phyloP scores from a whole-genome alignment of 768 basidiomycete species.

The Mycena vulgaris region DNA sequence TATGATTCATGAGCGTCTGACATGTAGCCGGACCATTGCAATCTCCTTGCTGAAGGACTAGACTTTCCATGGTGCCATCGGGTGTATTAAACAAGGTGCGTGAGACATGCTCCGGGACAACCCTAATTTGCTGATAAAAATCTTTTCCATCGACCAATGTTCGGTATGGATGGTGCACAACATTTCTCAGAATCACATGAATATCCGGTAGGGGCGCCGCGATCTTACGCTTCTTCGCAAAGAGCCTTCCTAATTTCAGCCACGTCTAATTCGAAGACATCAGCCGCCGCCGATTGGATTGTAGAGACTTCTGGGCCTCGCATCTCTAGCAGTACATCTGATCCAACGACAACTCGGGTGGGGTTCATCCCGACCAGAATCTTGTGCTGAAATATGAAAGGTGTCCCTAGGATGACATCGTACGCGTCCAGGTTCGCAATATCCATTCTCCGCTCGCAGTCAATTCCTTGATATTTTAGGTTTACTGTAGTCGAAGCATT shows the following conservation, averaged over 20 bases:
- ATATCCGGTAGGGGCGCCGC: slow-evolving; percentile 36
- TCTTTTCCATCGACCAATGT: slow-evolving; percentile 53
- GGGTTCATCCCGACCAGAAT: too few species aligned
- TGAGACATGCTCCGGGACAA: slow-evolving; percentile 36
- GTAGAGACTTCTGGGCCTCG: too few species aligned
- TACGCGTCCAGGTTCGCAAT: too few species aligned
- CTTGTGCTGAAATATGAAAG: slow-evolving; percentile 20
- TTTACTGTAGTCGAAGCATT: too few species aligned
- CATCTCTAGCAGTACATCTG: too few species aligned
- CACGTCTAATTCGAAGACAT: too few species aligned
- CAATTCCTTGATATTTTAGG: too few species aligned
- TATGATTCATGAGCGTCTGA: slow-evolving; percentile 59
- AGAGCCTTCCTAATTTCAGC: too few species aligned
- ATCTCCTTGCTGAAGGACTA: slow-evolving; percentile 49
- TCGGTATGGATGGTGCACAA: slow-evolving; percentile 40
- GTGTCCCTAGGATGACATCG: slow-evolving; percentile 33
- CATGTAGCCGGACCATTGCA: slow-evolving; percentile 51
- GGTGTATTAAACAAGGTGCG: slow-evolving; percentile 46
- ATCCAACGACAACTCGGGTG: too few species aligned
- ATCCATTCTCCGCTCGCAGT: too few species aligned
- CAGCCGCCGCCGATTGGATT: too few species aligned
- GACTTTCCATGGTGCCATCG: slow-evolving; percentile 53
- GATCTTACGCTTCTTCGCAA: slow-evolving; percentile 37
- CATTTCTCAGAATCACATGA: slow-evolving; percentile 42
- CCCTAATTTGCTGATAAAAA: slow-evolving; percentile 60